Base-by-base conservation (phyloP, 1,284 basidiomycete genomes). In the Boletus sp. region DNA sequence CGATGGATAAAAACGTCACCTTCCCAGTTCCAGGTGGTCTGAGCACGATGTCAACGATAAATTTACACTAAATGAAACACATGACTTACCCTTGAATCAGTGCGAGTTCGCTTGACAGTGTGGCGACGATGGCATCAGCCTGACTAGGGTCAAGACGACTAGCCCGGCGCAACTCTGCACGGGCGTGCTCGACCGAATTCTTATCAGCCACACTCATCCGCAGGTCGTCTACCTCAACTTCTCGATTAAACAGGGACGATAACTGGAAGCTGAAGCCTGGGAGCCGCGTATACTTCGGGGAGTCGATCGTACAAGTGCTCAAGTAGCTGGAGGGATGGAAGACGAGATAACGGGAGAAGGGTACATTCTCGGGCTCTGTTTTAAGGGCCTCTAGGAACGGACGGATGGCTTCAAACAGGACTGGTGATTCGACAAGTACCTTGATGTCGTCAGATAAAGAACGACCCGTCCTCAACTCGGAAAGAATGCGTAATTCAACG, bases 11-110 rank as follows among this genome's bases (percentile, higher is more conserved):
- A 16, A 16, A 33, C 19, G 55, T 50, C 48, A 82, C 82, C 72
- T 88, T 88, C 55, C 86, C 86, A 0, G 85, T 88, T 2, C 85
- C 86, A 6, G 86, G 86, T 23, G 86, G 86, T 27, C 82, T 84
- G 34, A 14, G 34, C 5, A 16, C 12, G 52, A 48, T 13, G 32
- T 48, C 5, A 49, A 49, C 44, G 19, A 53, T 34, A 0, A n/a
- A 40, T 3, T 25, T 30, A 19, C 25, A n/a, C 14, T 7, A 20
- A 35, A 16, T 32, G 3, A 16, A 4, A 42, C 2, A 12, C 1
- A 3, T 10, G 49, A 63, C 74, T 58, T 55, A 84, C 83, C 86
- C 86, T 68, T 88, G 84, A 30, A 88, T 82, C 44, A 88, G 63
- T 1, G 75, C 69, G 0, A 88, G 55, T 57, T 88, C 82, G 9